Conservation (phyloP, 495 filamentous ascomycete genomes). For the Staphylotrichum tortipilum region DNA sequence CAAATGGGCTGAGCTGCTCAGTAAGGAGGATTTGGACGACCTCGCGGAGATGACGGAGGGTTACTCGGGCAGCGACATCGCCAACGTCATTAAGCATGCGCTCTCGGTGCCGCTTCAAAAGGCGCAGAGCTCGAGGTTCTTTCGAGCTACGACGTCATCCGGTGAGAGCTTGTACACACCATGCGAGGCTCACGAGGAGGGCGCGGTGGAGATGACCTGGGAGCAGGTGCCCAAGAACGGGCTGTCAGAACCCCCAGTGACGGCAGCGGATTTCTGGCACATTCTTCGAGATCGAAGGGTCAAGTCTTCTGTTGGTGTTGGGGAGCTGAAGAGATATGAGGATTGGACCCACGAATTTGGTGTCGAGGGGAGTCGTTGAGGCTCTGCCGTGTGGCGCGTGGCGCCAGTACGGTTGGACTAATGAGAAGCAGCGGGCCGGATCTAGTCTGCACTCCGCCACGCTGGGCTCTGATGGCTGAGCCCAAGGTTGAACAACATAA, state of each 20-base stretch:
- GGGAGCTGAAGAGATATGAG: slow-evolving; percentile 67
- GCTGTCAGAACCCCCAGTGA: slow-evolving; percentile 69
- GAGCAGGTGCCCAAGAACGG: slow-evolving; percentile 66
- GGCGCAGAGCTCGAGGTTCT: slow-evolving; percentile 89
- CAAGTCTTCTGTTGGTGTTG: slow-evolving; percentile 73
- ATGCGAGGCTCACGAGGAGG: slow-evolving; percentile 72
- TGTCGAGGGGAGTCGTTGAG: slow-evolving; percentile 54
- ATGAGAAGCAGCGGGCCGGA: not conserved
- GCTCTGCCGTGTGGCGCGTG: not conserved
- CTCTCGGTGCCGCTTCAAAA: slow-evolving; percentile 87
- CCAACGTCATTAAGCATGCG: slow-evolving; percentile 83
- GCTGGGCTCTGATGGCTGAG: too few relatives aligned
- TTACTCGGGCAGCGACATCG: slow-evolving; percentile 91
- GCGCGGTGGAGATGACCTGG: slow-evolving; percentile 83
- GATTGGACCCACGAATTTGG: slow-evolving; percentile 94
- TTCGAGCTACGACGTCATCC: slow-evolving; percentile 62
- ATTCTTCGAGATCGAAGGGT: slow-evolving; percentile 58
- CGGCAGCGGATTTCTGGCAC: slow-evolving; percentile 80
- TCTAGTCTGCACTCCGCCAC: not conserved
- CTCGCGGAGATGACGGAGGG: slow-evolving; percentile 73
- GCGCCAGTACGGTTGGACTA: too few relatives aligned
- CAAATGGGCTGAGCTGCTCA: slow-evolving; percentile 54
- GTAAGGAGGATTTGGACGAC: slow-evolving; percentile 57
- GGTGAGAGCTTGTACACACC: slow-evolving; percentile 58
- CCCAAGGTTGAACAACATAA: too few relatives aligned